phyloP scores from a whole-genome alignment of 148 eudicot species.

The Chenopodium album region DNA sequence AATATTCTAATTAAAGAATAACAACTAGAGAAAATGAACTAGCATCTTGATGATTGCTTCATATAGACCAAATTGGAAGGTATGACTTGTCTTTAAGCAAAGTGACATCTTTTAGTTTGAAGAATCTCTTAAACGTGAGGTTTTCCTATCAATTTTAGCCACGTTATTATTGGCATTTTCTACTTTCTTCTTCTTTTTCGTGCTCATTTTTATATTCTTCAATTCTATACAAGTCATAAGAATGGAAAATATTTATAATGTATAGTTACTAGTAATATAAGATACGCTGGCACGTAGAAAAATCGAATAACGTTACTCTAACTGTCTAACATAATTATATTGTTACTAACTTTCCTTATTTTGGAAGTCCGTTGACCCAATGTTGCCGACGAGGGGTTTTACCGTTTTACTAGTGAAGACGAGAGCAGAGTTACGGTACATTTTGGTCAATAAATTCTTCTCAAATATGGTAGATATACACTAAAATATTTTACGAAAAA shows the following conservation, averaged over 20 bases:
- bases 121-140: conserved; percentile 17
- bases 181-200: not conserved
- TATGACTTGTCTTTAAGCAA: conserved; percentile 15
- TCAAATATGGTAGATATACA: no score
- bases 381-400: no score
- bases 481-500: no score
- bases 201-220: not conserved
- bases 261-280: no score
- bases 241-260: not conserved
- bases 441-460: no score
- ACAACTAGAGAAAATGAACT: not conserved
- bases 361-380: no score
- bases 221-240: not conserved
- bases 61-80: not conserved
- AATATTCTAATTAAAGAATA: not conserved
- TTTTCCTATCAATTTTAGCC: not conserved
- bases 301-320: not conserved
- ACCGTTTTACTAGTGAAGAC: no score
- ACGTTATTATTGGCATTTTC: conserved; percentile 2
- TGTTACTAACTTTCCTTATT: not conserved
- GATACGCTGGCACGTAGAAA: not conserved
- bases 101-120: conserved; percentile 8
- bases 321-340: no score
- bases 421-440: no score
- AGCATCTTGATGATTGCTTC: conserved; percentile 13